A percentile compares a stretch with the other conserved stretches of the same genome.
phyloP scores from a whole-genome alignment of 495 filamentous ascomycete species.

The Aspergillus homomorphus region DNA sequence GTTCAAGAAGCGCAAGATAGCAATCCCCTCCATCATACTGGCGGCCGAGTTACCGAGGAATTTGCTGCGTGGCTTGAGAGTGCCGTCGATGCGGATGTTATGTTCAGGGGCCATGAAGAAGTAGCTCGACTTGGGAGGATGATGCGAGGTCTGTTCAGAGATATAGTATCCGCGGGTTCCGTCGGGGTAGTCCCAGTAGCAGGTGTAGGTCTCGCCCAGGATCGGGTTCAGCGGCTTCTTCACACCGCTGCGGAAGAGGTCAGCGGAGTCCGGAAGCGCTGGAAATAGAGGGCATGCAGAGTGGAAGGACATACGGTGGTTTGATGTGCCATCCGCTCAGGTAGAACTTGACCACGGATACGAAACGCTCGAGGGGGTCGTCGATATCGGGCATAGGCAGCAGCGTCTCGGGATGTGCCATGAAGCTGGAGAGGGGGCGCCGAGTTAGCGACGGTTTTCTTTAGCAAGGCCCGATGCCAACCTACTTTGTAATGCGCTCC shows the following conservation, averaged over 20 bases:
- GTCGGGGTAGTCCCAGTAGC: constrained; percentile 92
- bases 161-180: constrained; percentile 90
- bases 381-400: constrained; percentile 83
- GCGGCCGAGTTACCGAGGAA: constrained; percentile 97
- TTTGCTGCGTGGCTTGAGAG: constrained; percentile 91
- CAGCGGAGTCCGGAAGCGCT: constrained; percentile 10
- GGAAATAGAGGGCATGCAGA: background rate
- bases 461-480: background rate
- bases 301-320: constrained; percentile 68
- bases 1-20: constrained; percentile 80
- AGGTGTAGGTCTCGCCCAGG: constrained; percentile 90
- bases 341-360: constrained; percentile 96
- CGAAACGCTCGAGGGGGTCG: constrained; percentile 86
- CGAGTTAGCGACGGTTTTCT: constrained; percentile 3
- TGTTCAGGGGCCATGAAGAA: constrained; percentile 98
- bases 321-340: constrained; percentile 98
- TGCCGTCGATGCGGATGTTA: constrained; percentile 91
- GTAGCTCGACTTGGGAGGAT: constrained; percentile 97
- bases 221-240: constrained; percentile 99
- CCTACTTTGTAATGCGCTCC: constrained; percentile 96
- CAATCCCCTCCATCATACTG: constrained; percentile 96
- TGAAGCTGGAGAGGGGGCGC: constrained; percentile 64
- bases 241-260: constrained; percentile 65
- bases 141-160: constrained; percentile 92
- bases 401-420: constrained; percentile 97